phyloP scores from a whole-genome alignment of 1,284 basidiomycete genomes.

The Melampsora americana region DNA sequence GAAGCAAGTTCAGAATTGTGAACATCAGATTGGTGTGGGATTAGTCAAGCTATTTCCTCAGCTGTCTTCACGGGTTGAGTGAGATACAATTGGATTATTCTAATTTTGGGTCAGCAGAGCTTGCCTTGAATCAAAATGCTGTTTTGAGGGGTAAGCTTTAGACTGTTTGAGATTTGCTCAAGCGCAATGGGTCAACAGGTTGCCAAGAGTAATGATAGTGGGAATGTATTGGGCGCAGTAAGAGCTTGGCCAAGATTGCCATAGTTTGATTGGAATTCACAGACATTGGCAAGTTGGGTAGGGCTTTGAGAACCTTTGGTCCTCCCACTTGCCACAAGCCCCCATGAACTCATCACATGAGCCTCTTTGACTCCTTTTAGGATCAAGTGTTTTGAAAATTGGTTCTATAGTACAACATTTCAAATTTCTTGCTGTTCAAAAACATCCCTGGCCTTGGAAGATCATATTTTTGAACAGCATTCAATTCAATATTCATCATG shows the following conservation, averaged over 20 bases:
- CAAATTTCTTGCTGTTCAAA: slow-evolving; percentile 22
- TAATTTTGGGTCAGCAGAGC: neutral
- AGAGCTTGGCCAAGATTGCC: slow-evolving; percentile 7
- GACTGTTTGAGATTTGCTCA: neutral
- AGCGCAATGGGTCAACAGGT: slow-evolving; percentile 22
- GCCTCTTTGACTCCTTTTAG: neutral
- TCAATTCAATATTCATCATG: too few species aligned
- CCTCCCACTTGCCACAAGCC: slow-evolving; percentile 23
- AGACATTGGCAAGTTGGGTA: neutral
- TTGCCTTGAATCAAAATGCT: neutral
- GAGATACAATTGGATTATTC: neutral
- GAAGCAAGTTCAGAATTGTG: neutral
- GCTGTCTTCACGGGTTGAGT: neutral
- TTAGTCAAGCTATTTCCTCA: neutral
- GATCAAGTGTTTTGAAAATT: slow-evolving; percentile 6
- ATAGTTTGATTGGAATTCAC: slow-evolving; percentile 5
- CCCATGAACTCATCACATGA: slow-evolving; percentile 8
- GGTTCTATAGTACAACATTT: neutral
- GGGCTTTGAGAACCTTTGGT: neutral
- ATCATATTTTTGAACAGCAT: neutral
- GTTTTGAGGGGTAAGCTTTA: slow-evolving; percentile 10
- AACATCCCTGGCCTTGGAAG: slow-evolving; percentile 4
- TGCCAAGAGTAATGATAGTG: neutral
- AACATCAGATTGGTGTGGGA: neutral
- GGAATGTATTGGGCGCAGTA: neutral